Conservation (phyloP, 768 basidiomycete species). For the Leccinum fibrillosum region DNA sequence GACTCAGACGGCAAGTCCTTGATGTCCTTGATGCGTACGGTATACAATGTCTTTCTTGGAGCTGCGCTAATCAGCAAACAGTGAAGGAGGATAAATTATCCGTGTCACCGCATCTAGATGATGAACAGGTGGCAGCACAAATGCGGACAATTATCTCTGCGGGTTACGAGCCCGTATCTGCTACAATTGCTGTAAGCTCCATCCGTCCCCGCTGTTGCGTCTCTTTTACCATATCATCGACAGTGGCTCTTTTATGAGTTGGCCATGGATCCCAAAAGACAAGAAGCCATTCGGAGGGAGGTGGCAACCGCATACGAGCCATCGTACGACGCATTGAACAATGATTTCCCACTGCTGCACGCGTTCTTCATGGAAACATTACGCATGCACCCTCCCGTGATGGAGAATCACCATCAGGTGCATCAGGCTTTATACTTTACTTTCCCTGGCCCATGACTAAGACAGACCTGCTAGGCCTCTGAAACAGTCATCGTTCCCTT, state of each 20-base stretch:
- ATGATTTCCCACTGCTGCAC: conserved; percentile 52
- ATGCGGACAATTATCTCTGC: conserved; percentile 65
- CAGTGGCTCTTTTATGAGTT: conserved; percentile 71
- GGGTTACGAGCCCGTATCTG: conserved; percentile 42
- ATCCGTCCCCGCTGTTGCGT: not conserved
- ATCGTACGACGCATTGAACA: conserved; percentile 49
- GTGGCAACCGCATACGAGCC: conserved; percentile 43
- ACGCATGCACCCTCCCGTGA: conserved; percentile 57
- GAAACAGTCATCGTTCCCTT: conserved; percentile 55
- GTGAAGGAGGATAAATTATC: conserved; percentile 44
- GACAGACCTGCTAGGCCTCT: conserved; percentile 36
- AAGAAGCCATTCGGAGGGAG: conserved; percentile 56
- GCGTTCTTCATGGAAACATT: conserved; percentile 61
- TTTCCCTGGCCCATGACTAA: conserved; percentile 4
- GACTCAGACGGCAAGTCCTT: conserved; percentile 46
- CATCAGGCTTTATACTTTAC: not conserved
- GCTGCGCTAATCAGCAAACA: conserved; percentile 13
- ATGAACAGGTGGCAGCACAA: conserved; percentile 53
- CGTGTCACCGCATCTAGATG: conserved; percentile 38
- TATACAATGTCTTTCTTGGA: not conserved
- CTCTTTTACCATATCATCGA: conserved; percentile 4
- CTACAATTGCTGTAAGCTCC: conserved; percentile 32
- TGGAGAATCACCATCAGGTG: conserved; percentile 66
- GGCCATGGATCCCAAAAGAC: conserved; percentile 46
- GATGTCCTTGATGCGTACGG: conserved; percentile 52